Base-by-base conservation (phyloP, 176 grass and related monocot species). In the Eleusine coracana region DNA sequence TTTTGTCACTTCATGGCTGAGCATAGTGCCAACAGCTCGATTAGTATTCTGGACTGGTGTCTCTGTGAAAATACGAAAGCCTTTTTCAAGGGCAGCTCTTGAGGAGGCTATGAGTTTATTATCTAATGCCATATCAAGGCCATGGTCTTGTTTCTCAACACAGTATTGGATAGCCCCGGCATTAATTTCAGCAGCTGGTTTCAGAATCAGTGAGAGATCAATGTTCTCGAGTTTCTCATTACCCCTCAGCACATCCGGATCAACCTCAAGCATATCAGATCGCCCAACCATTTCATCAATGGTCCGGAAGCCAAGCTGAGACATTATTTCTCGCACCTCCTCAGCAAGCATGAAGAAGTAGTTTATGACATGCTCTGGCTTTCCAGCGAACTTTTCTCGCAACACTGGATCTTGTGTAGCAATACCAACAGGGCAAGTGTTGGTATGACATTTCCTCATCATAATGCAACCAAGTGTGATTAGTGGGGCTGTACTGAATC, bases 351-450 rank as follows among this genome's bases (percentile, higher is more conserved):
- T 80, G 66, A 90, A 87, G 82, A 93, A 93, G 25, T 86, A 90
- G 69, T 90, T 93, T 74, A 93, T 88, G 38, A 93, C 69, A 83
- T 93, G 88, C 39, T 93, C 91, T 64, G 91, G 88, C 54, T 93
- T 81, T 15, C 91, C 91, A 68, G 88, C 70, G 73, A 90, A 93
- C 49, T 90, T 90, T 72, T 82, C 77, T 71, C 91, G 82, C 21
- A 93, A 85, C 21, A 93, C 85, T 76, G 91, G 88, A 66, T 93
- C 88, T 86, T 93, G 91, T 45, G 91, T 93, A 54, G 91, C 85
- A 76, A 93, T 90, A 68, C 91, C 91, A 44, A 90, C 91, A 10
- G 91, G 91, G 2, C 91, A 93, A 77, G 88, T 93, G 70, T 93
- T 90, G 2, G 80, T 85, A 79, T 93, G 91, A 37, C 91, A 93